These are phyloP conservation scores for Geotrichum phurueaensis DNA, from an alignment of 1,139 yeast species.

Conservation along the genomic window DNA sequence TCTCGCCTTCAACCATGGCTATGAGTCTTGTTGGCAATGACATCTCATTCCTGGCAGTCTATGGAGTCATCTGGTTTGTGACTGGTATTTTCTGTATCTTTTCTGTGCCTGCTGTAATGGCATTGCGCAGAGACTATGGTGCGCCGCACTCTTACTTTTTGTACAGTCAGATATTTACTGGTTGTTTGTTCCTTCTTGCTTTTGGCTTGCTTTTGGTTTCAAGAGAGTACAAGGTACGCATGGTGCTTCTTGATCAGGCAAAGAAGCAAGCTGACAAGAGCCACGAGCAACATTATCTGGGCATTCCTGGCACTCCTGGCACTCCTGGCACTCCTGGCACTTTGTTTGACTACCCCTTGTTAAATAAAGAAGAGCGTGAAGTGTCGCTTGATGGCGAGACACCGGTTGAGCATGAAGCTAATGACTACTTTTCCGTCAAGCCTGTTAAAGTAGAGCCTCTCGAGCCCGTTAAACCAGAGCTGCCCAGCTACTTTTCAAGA, in stretches of 20 bases:
- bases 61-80: constrained; percentile 51
- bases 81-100: constrained; percentile 44
- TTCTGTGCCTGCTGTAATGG: constrained; percentile 33
- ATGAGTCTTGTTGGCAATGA: constrained; percentile 44
- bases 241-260: neutral
- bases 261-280: neutral
- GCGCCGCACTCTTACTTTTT: constrained; percentile 42
- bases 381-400: constrained; percentile 4
- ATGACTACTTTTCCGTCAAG: constrained; percentile 1
- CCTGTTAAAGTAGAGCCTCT: neutral
- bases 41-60: constrained; percentile 49
- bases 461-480: neutral
- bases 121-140: constrained; percentile 11
- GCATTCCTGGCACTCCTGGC: neutral
- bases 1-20: constrained; percentile 34
- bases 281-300: neutral
- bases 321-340: neutral
- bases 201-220: constrained; percentile 3
- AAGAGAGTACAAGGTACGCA: neutral
- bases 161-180: constrained; percentile 57
- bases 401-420: neutral
- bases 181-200: constrained; percentile 29
- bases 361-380: neutral
- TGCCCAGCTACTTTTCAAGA: constrained; percentile 1
- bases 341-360: neutral